Evolutionary conservation across 768 basidiomycete species (phyloP), one percentile per base, ranked within the genome.

Genomic region (Wakefieldia striispora): DNA sequence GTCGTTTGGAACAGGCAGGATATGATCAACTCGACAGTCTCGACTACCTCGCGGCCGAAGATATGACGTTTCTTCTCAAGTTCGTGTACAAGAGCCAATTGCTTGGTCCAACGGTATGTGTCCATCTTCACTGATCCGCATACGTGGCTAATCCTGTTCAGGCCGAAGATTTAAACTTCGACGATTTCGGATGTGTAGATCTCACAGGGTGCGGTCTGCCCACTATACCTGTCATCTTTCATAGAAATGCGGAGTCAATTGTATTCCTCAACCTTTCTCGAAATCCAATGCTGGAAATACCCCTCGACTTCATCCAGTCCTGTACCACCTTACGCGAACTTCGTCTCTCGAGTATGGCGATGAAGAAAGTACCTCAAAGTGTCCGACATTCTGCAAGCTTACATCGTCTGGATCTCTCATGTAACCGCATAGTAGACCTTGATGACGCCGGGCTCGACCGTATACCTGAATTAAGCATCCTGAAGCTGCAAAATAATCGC

Each of bases 261-360:
- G 74, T 89, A 50, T 84, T 78, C 35, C 85, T 98, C 50, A 90
- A 88, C 52, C 79, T 98, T 13, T 95, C 93, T 4, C 83, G 90
- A 38, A 99, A 98, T 64, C 93, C 95, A 3, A 91, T 95, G 81
- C 80, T 95, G 47, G 95, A 98, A 67, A 87, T 98, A 31, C 97
- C 95, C 1, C 83, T 92, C 43, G 97, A 98, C 69, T 99, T 99
- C 64, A 86, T 97, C 49, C 91, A 97, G 67, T 82, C 86, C 6
- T 95, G 93, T 63, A 81, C 80, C 1, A 80, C 75, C 6, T 79
- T 99, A 9, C 84, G 86, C 49, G 94, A 97, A 59, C 81, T 99
- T 37, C 82, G 86, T 8, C 74, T 99, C 35, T 85, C 87, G 10
- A 83, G 91, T 56, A 95, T 95, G 88, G 91, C 90, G 12, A 87